Base-by-base conservation (phyloP, 352 stramenopile species). In the Bremia lactucae region DNA sequence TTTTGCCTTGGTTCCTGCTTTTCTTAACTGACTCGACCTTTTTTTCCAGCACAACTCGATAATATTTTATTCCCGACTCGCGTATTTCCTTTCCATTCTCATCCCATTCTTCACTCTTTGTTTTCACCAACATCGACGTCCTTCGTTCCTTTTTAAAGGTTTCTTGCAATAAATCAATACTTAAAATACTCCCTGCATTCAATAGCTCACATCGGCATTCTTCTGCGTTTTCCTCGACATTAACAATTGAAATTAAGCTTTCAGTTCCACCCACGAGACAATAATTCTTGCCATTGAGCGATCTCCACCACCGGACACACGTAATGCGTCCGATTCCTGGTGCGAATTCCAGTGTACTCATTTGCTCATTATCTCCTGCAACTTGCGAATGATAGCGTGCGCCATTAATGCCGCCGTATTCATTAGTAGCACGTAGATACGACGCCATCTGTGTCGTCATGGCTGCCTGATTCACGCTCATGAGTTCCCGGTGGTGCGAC, bases 381-480 rank as follows among this genome's bases (percentile, higher is more conserved):
- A 93, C 78, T 31, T 83, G 72, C 9, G 77, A 90, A 43, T 83
- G 67, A 54, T 93, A 93, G 4, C 78, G 62, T 36, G 80, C 77
- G 36, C 75, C 80, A 43, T 93, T 90, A 8, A 87, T 60, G 0
- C 80, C 80, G 35, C 78, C 78, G 26, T 65, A 71, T 34, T 87
- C 72, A 49, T 90, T 90, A 6, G 76, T 87, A 6, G 78, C 75
- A 21, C 80, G 63, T 31, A 93, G 55, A 49, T 87, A 93, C 35
- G 77, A 85, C 25, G 77, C 74, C 80, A 93, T 90, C 36, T 85
- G 78, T 23, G 65, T 70, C 38, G 59, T 86, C 73, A 90, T 88
- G 28, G 71, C 74, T 29, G 71, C 81, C 21, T 72, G 72, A 21
- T 65, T 50, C 7, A 84, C 73, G 55, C 51, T 78, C 68, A 93